Base-by-base conservation (phyloP, 2,329 filamentous ascomycete genomes). In the Neocucurbitaria cava region DNA sequence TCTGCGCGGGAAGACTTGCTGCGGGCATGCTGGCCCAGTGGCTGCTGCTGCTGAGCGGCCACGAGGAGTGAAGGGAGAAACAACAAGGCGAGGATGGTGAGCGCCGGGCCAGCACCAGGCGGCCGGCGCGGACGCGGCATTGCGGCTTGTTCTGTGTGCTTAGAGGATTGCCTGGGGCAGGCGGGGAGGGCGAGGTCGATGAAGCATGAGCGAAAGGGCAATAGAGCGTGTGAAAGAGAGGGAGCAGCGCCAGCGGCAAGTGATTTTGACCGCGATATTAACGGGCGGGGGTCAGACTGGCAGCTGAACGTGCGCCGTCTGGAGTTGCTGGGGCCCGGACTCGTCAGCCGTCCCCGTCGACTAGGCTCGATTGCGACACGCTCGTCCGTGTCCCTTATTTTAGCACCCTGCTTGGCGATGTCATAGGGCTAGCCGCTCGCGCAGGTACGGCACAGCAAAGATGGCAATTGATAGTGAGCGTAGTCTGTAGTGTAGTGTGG, bases 11-110 rank as follows among this genome's bases (percentile, higher is more conserved):
- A 63, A 43, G 69, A 68, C 30, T 54, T 51, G 49, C 61, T 63
- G 55, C 59, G 57, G 46, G 58, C 62, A 53, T 64, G 62, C 45
- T 52, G 59, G 41, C 68, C 61, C 45, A 59, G 69, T 65, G 66
- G 70, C 48, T 74, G 74, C 75, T 77, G 75, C 75, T 77, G 75
- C 74, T 75, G 74, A 75, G 74, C 72, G 58, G 72, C 73, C 61
- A 70, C 67, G 50, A 73, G 65, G 31, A 73, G 28, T 54, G 63
- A 73, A 51, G 74, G 71, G 46, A 76, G 62, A 49, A 76, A 59
- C 56, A 76, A 60, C 41, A 76, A 58, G 43, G 73, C 68, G 56
- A 77, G 62, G 48, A 74, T 66, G 54, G 65, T 68, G 52, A 75
- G 62, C 56, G 69, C 71, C 65, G 70, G 68, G 68, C 70, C 69